Evolutionary conservation across 2,329 filamentous ascomycete species (phyloP).

Genomic region (Diaporthe vaccinii): DNA sequence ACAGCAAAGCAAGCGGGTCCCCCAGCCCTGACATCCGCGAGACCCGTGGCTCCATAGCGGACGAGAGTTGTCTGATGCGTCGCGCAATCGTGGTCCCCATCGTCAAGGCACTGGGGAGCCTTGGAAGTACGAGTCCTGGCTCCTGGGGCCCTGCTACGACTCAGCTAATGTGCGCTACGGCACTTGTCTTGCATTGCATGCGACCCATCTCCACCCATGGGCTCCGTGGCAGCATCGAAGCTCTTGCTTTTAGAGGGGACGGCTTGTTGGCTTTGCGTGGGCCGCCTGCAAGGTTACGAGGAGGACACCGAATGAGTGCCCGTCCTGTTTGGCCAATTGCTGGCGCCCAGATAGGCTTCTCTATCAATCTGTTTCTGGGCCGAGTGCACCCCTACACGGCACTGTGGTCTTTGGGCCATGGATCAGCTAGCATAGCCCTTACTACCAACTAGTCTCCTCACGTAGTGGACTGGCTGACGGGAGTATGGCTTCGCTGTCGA

Average conservation of each 20-base stretch:
- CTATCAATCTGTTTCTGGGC: not conserved
- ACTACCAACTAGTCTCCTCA: not conserved
- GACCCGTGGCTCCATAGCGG: constrained; percentile 40
- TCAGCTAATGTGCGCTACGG: constrained; percentile 38
- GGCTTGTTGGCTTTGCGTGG: constrained; percentile 23
- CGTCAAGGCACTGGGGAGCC: constrained; percentile 16
- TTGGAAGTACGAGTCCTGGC: constrained; percentile 16
- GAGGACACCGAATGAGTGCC: constrained; percentile 24
- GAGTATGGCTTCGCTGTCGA: constrained; percentile 12
- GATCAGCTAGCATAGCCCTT: constrained; percentile 7
- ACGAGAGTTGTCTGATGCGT: constrained; percentile 40
- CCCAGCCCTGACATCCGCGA: constrained; percentile 34
- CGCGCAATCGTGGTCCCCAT: constrained; percentile 37
- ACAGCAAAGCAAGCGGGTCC: constrained; percentile 37
- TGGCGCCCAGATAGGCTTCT: not conserved
- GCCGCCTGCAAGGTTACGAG: constrained; percentile 3
- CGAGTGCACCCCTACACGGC: not conserved
- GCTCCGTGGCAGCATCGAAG: constrained; percentile 35
- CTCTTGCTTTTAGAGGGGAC: constrained; percentile 21
- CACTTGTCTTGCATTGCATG: constrained; percentile 41
- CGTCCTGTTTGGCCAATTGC: constrained; percentile 14
- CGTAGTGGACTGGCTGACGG: not conserved
- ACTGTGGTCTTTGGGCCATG: not conserved
- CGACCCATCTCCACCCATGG: constrained; percentile 35
- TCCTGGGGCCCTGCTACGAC: constrained; percentile 30